Evolutionary conservation across 352 stramenopile species (phyloP).

Genomic region (Phytophthora citrophthora): DNA sequence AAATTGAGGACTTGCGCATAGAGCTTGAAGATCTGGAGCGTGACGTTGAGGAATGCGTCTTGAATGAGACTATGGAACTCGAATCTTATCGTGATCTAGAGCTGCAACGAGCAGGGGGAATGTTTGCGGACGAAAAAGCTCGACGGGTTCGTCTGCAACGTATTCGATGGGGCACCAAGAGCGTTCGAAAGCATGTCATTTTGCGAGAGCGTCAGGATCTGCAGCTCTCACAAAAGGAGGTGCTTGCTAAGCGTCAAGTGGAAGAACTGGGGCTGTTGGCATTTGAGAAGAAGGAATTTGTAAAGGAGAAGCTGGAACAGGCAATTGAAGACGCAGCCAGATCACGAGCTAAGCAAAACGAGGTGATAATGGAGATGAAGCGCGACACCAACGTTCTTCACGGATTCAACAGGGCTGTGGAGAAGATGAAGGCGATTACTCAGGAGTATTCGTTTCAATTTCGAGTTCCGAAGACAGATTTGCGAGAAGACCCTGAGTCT

Average conservation of each 20-base stretch:
- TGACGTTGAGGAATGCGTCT: slow-evolving; percentile 71
- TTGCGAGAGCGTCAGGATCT: slow-evolving; percentile 48
- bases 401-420: slow-evolving; percentile 58
- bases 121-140: slow-evolving; percentile 51
- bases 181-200: slow-evolving; percentile 63
- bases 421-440: slow-evolving; percentile 58
- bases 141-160: slow-evolving; percentile 56
- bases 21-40: slow-evolving; percentile 85
- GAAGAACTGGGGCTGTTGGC: slow-evolving; percentile 62
- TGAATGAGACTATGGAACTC: slow-evolving; percentile 70
- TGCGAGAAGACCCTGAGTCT: slow-evolving; percentile 48
- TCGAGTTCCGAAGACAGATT: slow-evolving; percentile 60
- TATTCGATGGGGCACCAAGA: slow-evolving; percentile 70
- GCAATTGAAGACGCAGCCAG: slow-evolving; percentile 51
- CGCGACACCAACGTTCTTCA: slow-evolving; percentile 48
- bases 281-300: slow-evolving; percentile 58
- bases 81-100: slow-evolving; percentile 68
- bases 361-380: slow-evolving; percentile 50
- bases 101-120: slow-evolving; percentile 41
- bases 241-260: slow-evolving; percentile 48
- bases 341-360: slow-evolving; percentile 47
- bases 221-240: slow-evolving; percentile 34
- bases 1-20: slow-evolving; percentile 73
- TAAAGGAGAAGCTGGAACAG: slow-evolving; percentile 54
- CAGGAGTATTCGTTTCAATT: slow-evolving; percentile 67